Percentiles rank a stretch among this genome's conserved stretches.
Evolutionary conservation across 2,329 filamentous ascomycete species (phyloP).

Genomic region (Fusarium veterinarium): DNA sequence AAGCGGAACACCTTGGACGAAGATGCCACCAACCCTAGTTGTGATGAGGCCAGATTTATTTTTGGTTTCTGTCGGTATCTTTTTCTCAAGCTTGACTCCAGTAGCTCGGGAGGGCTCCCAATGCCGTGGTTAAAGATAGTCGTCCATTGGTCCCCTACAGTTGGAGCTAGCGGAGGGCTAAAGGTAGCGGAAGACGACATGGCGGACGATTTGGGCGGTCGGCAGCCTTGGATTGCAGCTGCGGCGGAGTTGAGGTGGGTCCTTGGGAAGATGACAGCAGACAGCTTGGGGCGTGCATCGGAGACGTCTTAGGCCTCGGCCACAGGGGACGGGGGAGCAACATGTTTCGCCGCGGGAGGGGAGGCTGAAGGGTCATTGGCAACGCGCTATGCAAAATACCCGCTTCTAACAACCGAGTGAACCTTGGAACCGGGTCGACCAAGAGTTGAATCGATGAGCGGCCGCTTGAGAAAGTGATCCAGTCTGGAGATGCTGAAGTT

Average conservation of each 20-base stretch:
- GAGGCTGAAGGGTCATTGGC: slow-evolving; percentile 13
- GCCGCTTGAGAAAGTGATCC: neutral
- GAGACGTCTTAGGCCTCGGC: slow-evolving; percentile 17
- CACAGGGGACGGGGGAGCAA: slow-evolving; percentile 30
- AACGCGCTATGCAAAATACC: slow-evolving; percentile 11
- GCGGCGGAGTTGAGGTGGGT: slow-evolving; percentile 16
- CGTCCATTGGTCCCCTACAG: slow-evolving; percentile 29
- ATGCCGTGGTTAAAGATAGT: slow-evolving; percentile 26
- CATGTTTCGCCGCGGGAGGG: slow-evolving; percentile 26
- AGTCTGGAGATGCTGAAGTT: neutral
- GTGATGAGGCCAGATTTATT: slow-evolving; percentile 1
- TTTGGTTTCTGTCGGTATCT: neutral
- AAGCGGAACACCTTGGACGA: neutral
- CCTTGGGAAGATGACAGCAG: slow-evolving; percentile 32
- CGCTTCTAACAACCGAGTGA: slow-evolving; percentile 20
- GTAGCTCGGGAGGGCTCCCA: slow-evolving; percentile 31
- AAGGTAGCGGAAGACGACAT: slow-evolving; percentile 14
- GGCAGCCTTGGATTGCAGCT: slow-evolving; percentile 28
- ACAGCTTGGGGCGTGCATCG: slow-evolving; percentile 25
- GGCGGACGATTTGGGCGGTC: slow-evolving; percentile 8
- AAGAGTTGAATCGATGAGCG: slow-evolving; percentile 11
- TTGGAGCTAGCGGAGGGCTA: slow-evolving; percentile 21
- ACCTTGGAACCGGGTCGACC: slow-evolving; percentile 25
- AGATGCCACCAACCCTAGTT: neutral
- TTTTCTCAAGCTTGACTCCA: slow-evolving; percentile 17